Percentiles rank a stretch among this genome's conserved stretches.
These are phyloP conservation scores for Aspergillus versicolor DNA, from an alignment of 2,329 filamentous ascomycete species.

Conservation along the genomic window DNA sequence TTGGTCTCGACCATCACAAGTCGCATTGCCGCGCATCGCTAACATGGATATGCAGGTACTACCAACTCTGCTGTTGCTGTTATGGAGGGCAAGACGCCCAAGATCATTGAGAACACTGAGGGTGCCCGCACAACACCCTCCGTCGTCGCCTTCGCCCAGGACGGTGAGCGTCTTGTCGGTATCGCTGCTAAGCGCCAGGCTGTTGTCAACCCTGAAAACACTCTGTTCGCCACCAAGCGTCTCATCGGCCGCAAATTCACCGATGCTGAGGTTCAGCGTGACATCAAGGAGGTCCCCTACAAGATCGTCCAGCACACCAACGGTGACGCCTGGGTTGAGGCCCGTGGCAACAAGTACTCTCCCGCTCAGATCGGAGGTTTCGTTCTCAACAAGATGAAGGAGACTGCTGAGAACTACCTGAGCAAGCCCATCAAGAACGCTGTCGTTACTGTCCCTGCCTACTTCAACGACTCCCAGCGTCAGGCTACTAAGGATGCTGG, in stretches of 20 bases:
- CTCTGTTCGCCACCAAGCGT: constrained; percentile 97
- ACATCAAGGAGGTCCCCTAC: constrained; percentile 97
- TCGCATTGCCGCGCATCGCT: constrained; percentile 10
- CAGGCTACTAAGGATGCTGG: constrained; percentile 98
- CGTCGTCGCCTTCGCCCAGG: constrained; percentile 91
- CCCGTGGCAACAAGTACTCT: constrained; percentile 92
- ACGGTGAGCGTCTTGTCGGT: constrained; percentile 94
- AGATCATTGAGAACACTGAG: constrained; percentile 97
- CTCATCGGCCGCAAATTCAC: constrained; percentile 97
- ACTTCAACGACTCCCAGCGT: constrained; percentile 98
- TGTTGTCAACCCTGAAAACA: constrained; percentile 98
- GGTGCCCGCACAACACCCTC: constrained; percentile 90
- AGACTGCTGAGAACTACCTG: constrained; percentile 92
- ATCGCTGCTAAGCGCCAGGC: constrained; percentile 97
- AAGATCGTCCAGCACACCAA: constrained; percentile 98
- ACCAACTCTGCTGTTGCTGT: constrained; percentile 97
- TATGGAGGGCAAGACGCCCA: constrained; percentile 94
- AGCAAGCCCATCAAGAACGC: constrained; percentile 91
- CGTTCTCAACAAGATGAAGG: constrained; percentile 98
- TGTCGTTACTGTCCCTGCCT: constrained; percentile 93
- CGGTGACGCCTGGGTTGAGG: constrained; percentile 93
- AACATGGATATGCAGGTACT: constrained; percentile 57
- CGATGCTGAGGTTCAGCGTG: constrained; percentile 89
- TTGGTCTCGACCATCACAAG: not conserved
- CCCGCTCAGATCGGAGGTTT: constrained; percentile 98